A percentile compares a stretch with the other conserved stretches of the same genome.
These are phyloP conservation scores for Spathaspora sp. DNA, from an alignment of 805 yeast genomes.

Conservation along the genomic window DNA sequence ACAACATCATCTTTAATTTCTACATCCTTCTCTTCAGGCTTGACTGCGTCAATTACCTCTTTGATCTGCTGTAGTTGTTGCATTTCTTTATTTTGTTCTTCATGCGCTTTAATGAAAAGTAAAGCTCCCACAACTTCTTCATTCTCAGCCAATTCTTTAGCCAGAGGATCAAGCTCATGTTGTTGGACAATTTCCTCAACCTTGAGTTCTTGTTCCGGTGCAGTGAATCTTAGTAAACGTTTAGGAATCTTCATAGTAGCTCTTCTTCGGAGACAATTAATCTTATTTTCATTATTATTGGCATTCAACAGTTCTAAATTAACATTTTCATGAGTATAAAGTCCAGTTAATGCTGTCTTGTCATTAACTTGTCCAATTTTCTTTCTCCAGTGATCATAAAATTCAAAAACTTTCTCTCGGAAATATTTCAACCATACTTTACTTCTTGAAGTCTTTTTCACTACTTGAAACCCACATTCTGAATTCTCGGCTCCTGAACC, in stretches of 20 bases:
- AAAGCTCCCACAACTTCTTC: conserved; percentile 7
- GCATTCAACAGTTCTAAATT: not conserved
- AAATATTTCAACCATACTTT: not conserved
- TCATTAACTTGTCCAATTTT: not conserved
- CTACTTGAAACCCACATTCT: not conserved
- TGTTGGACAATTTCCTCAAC: not conserved
- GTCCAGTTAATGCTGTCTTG: not conserved
- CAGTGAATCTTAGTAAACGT: not conserved
- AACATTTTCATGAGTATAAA: conserved; percentile 1
- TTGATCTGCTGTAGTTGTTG: not conserved
- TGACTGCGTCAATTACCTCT: not conserved
- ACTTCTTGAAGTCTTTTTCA: not conserved
- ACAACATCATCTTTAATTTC: not conserved
- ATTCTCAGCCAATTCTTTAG: not conserved
- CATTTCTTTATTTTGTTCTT: not conserved
- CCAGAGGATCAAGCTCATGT: not conserved
- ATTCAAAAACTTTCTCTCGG: not conserved
- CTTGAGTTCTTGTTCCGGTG: not conserved
- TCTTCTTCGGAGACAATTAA: not conserved
- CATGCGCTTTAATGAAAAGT: conserved; percentile 4
- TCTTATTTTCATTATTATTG: not conserved
- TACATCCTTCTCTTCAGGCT: not conserved
- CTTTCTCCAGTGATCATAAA: not conserved
- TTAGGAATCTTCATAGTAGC: not conserved
- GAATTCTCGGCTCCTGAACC: not conserved